These are phyloP conservation scores for Meyerozyma elateridarum DNA, from an alignment of 1,139 yeast species.

Conservation along the genomic window DNA sequence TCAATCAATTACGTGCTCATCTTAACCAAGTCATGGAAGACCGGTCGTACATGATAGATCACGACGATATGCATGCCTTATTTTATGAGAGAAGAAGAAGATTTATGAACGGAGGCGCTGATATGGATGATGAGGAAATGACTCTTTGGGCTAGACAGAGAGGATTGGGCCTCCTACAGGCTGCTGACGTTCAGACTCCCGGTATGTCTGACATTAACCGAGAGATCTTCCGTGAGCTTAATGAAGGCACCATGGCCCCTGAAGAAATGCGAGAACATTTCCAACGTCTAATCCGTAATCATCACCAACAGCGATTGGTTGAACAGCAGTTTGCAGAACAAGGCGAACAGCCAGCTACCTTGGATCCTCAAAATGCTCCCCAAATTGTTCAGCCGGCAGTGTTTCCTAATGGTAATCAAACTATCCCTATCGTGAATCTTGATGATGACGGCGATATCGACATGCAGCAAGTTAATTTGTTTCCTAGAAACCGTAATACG, in stretches of 20 bases:
- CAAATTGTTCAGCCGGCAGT: slow-evolving; percentile 42
- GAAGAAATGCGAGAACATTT: slow-evolving; percentile 40
- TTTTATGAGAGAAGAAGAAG: slow-evolving; percentile 32
- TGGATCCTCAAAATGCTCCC: slow-evolving; percentile 31
- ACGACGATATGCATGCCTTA: slow-evolving; percentile 32
- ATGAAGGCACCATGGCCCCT: slow-evolving; percentile 30
- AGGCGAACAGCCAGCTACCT: slow-evolving; percentile 5
- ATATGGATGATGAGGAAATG: slow-evolving; percentile 21
- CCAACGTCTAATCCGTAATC: slow-evolving; percentile 28
- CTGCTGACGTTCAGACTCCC: slow-evolving; percentile 12
- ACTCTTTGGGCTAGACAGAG: slow-evolving; percentile 31
- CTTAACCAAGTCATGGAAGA: slow-evolving; percentile 46
- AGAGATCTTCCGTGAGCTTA: slow-evolving; percentile 32
- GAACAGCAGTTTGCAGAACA: slow-evolving; percentile 11
- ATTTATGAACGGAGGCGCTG: slow-evolving; percentile 20
- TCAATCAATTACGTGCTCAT: slow-evolving; percentile 62
- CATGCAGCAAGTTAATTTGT: slow-evolving; percentile 33
- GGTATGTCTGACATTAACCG: slow-evolving; percentile 30
- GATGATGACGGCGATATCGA: slow-evolving; percentile 33
- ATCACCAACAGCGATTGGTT: slow-evolving; percentile 22
- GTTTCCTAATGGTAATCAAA: slow-evolving; percentile 29
- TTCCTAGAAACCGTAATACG: slow-evolving; percentile 26
- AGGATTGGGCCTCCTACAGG: slow-evolving; percentile 28
- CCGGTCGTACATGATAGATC: slow-evolving; percentile 37
- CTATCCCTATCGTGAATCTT: slow-evolving; percentile 23